A percentile compares a stretch with the other conserved stretches of the same genome.
Evolutionary conservation across 768 basidiomycete species (phyloP).

Genomic region (Coprinellus aureogranulatus): DNA sequence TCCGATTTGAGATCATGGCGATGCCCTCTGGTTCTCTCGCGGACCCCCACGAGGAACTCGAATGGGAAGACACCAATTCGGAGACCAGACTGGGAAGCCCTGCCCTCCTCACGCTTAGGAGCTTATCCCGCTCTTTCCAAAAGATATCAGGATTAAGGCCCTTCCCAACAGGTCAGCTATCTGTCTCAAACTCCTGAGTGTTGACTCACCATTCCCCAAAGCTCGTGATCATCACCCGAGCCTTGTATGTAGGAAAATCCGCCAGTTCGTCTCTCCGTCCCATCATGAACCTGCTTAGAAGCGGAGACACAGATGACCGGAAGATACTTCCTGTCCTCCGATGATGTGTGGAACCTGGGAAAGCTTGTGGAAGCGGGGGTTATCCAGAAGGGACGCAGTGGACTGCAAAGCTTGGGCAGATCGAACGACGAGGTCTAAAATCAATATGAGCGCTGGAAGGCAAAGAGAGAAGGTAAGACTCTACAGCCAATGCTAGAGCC

Average conservation of each 20-base stretch:
- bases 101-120: conserved; percentile 48
- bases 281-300: conserved; percentile 64
- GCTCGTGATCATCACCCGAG: conserved; percentile 92
- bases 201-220: conserved; percentile 69
- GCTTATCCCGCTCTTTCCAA: conserved; percentile 53
- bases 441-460: neutral
- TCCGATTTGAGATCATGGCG: neutral
- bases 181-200: neutral
- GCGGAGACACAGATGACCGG: conserved; percentile 84
- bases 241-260: conserved; percentile 91
- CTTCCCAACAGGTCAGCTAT: conserved; percentile 32
- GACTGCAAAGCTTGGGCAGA: conserved; percentile 59
- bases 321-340: conserved; percentile 36
- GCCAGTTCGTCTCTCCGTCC: conserved; percentile 55
- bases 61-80: conserved; percentile 20
- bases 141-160: conserved; percentile 74
- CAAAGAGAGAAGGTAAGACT: conserved; percentile 13
- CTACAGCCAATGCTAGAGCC: conserved; percentile 67
- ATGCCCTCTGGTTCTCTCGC: neutral
- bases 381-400: conserved; percentile 86
- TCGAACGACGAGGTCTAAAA: conserved; percentile 67
- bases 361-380: conserved; percentile 64
- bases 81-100: conserved; percentile 49
- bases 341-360: conserved; percentile 26
- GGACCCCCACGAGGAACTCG: neutral